Evolutionary conservation across 306 rosid genomes (phyloP), one percentile per base, ranked within the genome.

Genomic region (Luffa acutangula): DNA sequence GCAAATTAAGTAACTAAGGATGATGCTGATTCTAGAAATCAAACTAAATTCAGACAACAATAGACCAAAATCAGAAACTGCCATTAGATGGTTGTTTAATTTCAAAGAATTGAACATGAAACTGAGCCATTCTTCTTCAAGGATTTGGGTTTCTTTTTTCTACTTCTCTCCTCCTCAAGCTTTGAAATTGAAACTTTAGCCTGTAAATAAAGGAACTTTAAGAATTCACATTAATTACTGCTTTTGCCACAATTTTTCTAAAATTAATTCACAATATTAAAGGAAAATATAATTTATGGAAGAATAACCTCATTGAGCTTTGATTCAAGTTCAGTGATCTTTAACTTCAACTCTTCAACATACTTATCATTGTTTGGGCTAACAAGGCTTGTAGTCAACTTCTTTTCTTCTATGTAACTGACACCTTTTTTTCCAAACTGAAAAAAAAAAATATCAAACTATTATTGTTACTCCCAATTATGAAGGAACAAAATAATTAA

Each of bases 221-320:
- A 11, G 43, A 4, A 8, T 33, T 33, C 42, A 39, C 31, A 25
- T 39, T 6, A 7, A 64, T 31, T 6, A 64, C n/a, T 63, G 9
- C 31, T 63, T 25, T 63, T 25, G 42, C 8, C 43, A 64, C 2
- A 64, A 31, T 41, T 12, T 17, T 31, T 31, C 2, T 45, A 33
- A 65, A 25, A 64, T 14, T 25, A 25, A 25, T 34, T 39, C 14
- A 36, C 21, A 69, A 34, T 33, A 7, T 17, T 41, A 15, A 14
- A 71, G 31, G 4, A 71, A 71, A 1, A 71, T 20, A 25, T n/a
- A n/a, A n/a, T 45, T 20, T 46, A n/a, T 9, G 79, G 65, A 79
- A 56, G 85, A 77, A 89, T 73, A 59, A 94, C 98, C 98, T 92
- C 90, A 51, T 80, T 76, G 45, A 94, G 91, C 87, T 94, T 92